phyloP scores from a whole-genome alignment of 2,329 filamentous ascomycete species.

The Pestalotiopsis sp. region DNA sequence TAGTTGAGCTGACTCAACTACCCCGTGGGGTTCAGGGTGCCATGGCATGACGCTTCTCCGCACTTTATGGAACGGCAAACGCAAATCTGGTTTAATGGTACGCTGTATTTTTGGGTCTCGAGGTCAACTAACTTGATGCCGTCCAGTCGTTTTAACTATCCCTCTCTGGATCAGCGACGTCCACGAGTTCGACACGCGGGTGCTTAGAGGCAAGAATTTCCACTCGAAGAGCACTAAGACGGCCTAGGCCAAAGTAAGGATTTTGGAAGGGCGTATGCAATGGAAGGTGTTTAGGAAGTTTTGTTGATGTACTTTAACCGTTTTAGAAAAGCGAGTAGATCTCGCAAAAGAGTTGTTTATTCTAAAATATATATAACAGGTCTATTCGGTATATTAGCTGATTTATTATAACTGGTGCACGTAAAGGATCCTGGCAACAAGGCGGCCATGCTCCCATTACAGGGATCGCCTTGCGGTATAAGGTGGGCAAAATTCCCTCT shows the following conservation, averaged over 20 bases:
- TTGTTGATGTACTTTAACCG: neutral
- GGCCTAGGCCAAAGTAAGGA: neutral
- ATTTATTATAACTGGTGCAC: neutral
- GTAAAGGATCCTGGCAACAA: neutral
- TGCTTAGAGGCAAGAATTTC: constrained; percentile 4
- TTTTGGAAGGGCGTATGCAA: neutral
- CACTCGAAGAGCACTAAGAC: neutral
- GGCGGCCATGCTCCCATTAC: neutral
- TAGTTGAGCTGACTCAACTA: too few species aligned
- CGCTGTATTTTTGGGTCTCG: too few species aligned
- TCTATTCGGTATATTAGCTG: too few species aligned
- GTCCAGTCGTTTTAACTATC: too few species aligned
- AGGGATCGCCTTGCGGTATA: neutral
- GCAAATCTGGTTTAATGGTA: too few species aligned
- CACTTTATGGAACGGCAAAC: too few species aligned
- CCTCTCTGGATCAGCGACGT: neutral
- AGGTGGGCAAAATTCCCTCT: neutral
- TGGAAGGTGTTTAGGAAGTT: neutral
- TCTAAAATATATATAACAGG: too few species aligned
- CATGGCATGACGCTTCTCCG: too few species aligned
- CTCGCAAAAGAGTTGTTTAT: neutral
- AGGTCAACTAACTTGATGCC: too few species aligned
- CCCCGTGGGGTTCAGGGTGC: too few species aligned
- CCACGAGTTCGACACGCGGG: neutral
- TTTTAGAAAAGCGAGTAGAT: neutral